Evolutionary conservation across 202 grass and related monocot genomes (phyloP).

Genomic region (Panicum virgatum): DNA sequence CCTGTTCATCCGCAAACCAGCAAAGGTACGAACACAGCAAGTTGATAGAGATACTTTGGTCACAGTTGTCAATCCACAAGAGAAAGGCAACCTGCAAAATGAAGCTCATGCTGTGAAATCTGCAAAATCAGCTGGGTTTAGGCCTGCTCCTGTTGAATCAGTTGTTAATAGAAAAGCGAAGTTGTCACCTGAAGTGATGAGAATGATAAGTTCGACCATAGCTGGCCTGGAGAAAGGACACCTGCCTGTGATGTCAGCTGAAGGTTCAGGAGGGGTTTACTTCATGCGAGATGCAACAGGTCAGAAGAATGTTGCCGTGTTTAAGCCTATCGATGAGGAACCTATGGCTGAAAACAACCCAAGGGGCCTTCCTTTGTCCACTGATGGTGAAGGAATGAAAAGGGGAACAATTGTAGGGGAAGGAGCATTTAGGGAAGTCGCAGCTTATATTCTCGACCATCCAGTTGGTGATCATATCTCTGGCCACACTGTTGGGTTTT

Average conservation of each 20-base stretch:
- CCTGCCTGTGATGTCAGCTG: constrained; percentile 63
- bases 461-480: constrained; percentile 37
- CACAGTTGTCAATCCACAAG: constrained; percentile 48
- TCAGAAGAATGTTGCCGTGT: constrained; percentile 64
- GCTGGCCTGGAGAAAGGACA: constrained; percentile 63
- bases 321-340: constrained; percentile 84
- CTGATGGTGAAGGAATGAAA: constrained; percentile 91
- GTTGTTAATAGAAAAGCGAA: constrained; percentile 50
- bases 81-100: constrained; percentile 41
- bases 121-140: constrained; percentile 44
- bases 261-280: constrained; percentile 80
- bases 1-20: constrained; percentile 67
- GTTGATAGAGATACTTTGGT: constrained; percentile 67
- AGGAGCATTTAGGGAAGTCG: constrained; percentile 92
- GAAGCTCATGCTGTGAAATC: constrained; percentile 30
- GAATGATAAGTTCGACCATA: constrained; percentile 53
- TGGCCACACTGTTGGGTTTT: constrained; percentile 50
- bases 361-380: constrained; percentile 65
- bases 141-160: constrained; percentile 53
- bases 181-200: constrained; percentile 45
- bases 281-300: constrained; percentile 66
- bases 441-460: constrained; percentile 88
- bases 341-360: constrained; percentile 80
- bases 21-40: constrained; percentile 65
- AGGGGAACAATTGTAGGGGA: constrained; percentile 83